Base-by-base conservation (phyloP, 78 protist species). In the Cavenderia fasciculata region DNA sequence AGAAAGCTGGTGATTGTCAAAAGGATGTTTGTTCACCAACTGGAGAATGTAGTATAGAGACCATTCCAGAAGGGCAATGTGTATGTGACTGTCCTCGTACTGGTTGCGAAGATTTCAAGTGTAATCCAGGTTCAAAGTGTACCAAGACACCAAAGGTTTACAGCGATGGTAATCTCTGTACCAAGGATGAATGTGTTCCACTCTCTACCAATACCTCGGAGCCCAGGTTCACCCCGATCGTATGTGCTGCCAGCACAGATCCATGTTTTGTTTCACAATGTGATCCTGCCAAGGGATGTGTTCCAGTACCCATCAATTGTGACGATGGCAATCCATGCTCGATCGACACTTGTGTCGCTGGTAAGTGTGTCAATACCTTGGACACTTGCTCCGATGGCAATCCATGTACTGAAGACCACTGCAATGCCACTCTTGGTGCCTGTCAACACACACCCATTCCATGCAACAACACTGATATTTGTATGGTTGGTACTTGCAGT, bases 311-410 rank as follows among this genome's bases (percentile, higher is more conserved):
- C 51, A 54, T 85, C 40, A 2, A 21, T 2, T 85, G 92, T 38
- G 69, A 66, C 29, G 90, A 84, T n/a, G 12, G 43, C 33, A 84
- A 84, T 33, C 43, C 31, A 7, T 84, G 90, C 33, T 68, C 84
- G 1, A 18, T 38, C 0, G 89, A 85, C 54, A n/a, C 56, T 18
- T 82, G 89, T 7, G 25, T 8, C 5, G 4, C 21, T 57, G 34
- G 14, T 6, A 59, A 43, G 1, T 74, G 70, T 25, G 49, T 59
- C 36, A 25, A 41, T 8, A 16, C 65, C 10, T 11, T 38, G 1
- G 14, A 34, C 2, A 4, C 2, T 4, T 74, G 85, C 54, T 44
- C 49, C 46, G 85, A 74, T 54, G 63, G 63, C 4, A 74, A 74
- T 27, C 49, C 66, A 14, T 74, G 85, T 27, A 74, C 85, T 25